Base-by-base conservation (phyloP, 1,139 yeast species). In the Yamadazyma songkhlaensis region DNA sequence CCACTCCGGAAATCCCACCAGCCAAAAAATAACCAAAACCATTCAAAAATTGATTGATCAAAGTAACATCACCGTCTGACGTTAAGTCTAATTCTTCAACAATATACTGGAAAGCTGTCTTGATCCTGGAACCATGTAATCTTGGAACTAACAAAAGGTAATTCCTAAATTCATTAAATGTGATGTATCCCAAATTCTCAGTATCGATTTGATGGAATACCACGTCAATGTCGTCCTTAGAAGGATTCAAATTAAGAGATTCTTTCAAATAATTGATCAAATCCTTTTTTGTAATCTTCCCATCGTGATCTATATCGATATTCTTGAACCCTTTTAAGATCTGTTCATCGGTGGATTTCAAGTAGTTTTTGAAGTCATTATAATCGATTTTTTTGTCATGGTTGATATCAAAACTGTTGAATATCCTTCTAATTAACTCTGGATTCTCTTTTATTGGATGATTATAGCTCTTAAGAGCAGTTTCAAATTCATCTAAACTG, bases 1-100 rank as follows among this genome's bases (percentile, higher is more conserved):
- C 84, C 5, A 92, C 98, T 2, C 98, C 98, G 0, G 97, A 86
- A 24, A 90, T 62, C 0, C 98, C 98, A 25, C 98, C 98, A 1
- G 97, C 96, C 25, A 89, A 61, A 54, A 92, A 92, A 56, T 80
- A 92, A 1, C 97, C 97, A 47, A 88, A 73, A 24, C 97, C 95
- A 54, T 83, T 81, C 32, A 87, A 65, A 38, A 86, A 76, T 46
- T 87, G 96, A 54, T 79, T 82, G 32, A 84, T 81, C 30, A 89
- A 71, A 0, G 95, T 82, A 41, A 89, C 89, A 62, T 90, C 97
- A 55, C 97, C 96, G 54, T 92, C 97, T 0, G 95, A 79, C 3
- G 86, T 79, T 32, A 89, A 63, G 54, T 88, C 96, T 39, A 77
- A 57, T 46, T 87, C 94, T 51, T 88, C 96, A 37, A 79, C 80